phyloP scores from a whole-genome alignment of 768 basidiomycete species.

The Amanita pallidorosea region DNA sequence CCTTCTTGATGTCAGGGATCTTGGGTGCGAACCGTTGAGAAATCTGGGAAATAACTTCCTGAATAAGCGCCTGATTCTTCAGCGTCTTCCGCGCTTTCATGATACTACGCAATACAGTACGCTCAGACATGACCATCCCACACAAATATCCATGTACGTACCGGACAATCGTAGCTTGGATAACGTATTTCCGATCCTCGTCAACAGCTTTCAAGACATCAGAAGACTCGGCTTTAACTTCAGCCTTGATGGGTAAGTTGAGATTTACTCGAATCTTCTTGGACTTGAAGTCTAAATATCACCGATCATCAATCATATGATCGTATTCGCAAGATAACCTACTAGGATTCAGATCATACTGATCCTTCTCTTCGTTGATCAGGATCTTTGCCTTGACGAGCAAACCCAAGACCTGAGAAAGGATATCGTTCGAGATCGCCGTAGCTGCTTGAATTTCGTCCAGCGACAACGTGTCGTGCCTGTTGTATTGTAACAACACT shows the following conservation, averaged over 20 bases:
- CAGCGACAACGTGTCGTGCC: slow-evolving; percentile 76
- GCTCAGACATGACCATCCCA: neutral
- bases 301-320: neutral
- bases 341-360: slow-evolving; percentile 86
- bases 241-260: slow-evolving; percentile 88
- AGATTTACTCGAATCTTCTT: slow-evolving; percentile 91
- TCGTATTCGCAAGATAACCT: slow-evolving; percentile 9
- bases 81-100: slow-evolving; percentile 95
- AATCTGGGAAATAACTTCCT: slow-evolving; percentile 85
- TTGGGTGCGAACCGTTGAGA: slow-evolving; percentile 84
- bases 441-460: slow-evolving; percentile 76
- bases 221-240: slow-evolving; percentile 81
- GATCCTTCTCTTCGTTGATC: slow-evolving; percentile 78
- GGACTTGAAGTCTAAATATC: slow-evolving; percentile 64
- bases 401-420: slow-evolving; percentile 61
- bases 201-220: slow-evolving; percentile 93
- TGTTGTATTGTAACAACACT: slow-evolving; percentile 92
- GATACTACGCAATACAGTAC: slow-evolving; percentile 36
- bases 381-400: slow-evolving; percentile 85
- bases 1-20: slow-evolving; percentile 96
- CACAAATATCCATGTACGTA: slow-evolving; percentile 14
- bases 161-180: slow-evolving; percentile 91
- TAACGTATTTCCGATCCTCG: slow-evolving; percentile 93
- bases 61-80: slow-evolving; percentile 87
- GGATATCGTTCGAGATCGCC: slow-evolving; percentile 66